These are phyloP conservation scores for Balansia obtecta DNA, from an alignment of 2,329 filamentous ascomycete species.

Conservation along the genomic window DNA sequence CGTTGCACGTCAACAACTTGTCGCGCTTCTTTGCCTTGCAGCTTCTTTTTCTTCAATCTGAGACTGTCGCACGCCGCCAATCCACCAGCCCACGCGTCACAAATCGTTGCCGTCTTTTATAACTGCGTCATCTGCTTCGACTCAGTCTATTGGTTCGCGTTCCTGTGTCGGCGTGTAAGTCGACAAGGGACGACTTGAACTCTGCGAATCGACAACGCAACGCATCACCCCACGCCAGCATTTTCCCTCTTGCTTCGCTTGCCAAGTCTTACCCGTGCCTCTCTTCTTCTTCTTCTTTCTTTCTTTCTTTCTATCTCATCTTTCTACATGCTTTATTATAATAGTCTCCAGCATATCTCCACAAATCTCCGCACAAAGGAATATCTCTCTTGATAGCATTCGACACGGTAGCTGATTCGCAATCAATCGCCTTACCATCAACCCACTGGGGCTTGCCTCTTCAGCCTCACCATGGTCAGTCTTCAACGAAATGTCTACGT, in stretches of 20 bases:
- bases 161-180: constrained; percentile 20
- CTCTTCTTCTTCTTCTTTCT: neutral
- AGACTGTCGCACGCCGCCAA: constrained; percentile 6
- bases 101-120: constrained; percentile 4
- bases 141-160: constrained; percentile 6
- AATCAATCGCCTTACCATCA: neutral
- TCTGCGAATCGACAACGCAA: constrained; percentile 3
- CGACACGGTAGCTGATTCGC: neutral
- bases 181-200: constrained; percentile 9
- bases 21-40: constrained; percentile 9
- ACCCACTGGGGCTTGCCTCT: neutral
- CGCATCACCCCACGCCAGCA: constrained; percentile 1
- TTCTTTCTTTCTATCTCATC: neutral
- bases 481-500: neutral
- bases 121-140: neutral
- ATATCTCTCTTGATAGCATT: neutral
- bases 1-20: constrained; percentile 13
- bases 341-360: neutral
- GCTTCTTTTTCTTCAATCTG: neutral
- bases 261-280: neutral
- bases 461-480: constrained; percentile 8
- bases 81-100: constrained; percentile 7
- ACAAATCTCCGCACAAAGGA: neutral
- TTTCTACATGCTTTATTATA: neutral
- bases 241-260: neutral